Conservation (phyloP, 2,329 filamentous ascomycete species). For the Pyrenophora teres region DNA sequence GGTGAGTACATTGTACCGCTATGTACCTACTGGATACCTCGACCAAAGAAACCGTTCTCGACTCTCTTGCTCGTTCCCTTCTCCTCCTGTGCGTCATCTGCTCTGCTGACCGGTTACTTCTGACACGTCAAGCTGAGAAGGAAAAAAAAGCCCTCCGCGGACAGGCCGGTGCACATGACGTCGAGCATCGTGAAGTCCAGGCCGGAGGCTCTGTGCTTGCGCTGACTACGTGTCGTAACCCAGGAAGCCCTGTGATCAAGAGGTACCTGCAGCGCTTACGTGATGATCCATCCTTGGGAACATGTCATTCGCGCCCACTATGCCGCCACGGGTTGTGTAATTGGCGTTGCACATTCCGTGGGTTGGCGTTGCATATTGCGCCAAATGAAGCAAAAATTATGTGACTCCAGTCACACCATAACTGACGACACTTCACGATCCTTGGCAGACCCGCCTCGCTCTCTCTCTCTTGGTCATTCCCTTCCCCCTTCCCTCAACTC, state of each 20-base stretch:
- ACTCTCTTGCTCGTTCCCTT: too few species aligned
- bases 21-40: background rate
- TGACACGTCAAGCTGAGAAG: background rate
- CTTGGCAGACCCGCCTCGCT: slow-evolving; percentile 28
- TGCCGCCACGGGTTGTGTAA: slow-evolving; percentile 27
- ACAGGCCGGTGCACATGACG: slow-evolving; percentile 35
- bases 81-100: background rate
- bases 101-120: slow-evolving; percentile 3
- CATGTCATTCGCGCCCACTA: slow-evolving; percentile 12
- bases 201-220: slow-evolving; percentile 14
- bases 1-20: too few species aligned
- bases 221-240: slow-evolving; percentile 11
- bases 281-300: background rate
- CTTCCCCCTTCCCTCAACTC: background rate
- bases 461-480: background rate
- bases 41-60: background rate
- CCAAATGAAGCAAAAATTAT: background rate
- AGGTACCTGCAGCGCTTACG: slow-evolving; percentile 14
- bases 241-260: slow-evolving; percentile 9
- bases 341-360: slow-evolving; percentile 24
- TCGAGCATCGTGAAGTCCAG: slow-evolving; percentile 43
- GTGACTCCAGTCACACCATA: slow-evolving; percentile 25
- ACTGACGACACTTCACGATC: slow-evolving; percentile 33
- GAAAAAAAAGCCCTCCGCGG: background rate
- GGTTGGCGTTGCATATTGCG: background rate